phyloP scores from a whole-genome alignment of 2,329 filamentous ascomycete species.

The Metarhizium guizhouense region DNA sequence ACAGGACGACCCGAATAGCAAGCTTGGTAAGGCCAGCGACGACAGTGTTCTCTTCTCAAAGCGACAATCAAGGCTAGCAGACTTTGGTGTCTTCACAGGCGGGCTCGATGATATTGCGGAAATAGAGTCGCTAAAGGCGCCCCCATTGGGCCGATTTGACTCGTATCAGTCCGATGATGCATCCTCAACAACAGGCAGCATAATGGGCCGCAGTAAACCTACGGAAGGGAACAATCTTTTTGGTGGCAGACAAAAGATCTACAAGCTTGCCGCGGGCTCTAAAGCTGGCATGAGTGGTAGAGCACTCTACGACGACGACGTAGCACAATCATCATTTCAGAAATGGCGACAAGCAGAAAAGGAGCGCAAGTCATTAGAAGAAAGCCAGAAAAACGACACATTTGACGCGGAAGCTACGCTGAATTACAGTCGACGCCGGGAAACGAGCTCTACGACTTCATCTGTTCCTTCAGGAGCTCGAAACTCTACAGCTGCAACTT shows the following conservation, averaged over 20 bases:
- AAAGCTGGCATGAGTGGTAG: conserved; percentile 52
- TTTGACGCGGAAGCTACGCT: conserved; percentile 40
- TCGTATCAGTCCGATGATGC: conserved; percentile 67
- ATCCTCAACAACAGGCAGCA: conserved; percentile 52
- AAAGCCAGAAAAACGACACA: conserved; percentile 26
- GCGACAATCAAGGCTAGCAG: conserved; percentile 66
- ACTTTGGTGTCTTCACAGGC: conserved; percentile 51
- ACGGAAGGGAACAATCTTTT: conserved; percentile 89
- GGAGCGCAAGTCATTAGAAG: conserved; percentile 38
- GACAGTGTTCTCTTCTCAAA: conserved; percentile 85
- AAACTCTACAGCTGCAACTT: conserved; percentile 82
- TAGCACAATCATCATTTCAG: conserved; percentile 76
- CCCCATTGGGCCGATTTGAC: conserved; percentile 49
- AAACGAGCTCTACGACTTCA: conserved; percentile 80
- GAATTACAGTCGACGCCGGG: conserved; percentile 65
- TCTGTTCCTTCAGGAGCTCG: conserved; percentile 57
- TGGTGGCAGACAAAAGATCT: conserved; percentile 91
- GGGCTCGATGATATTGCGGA: conserved; percentile 79
- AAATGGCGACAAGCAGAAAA: conserved; percentile 57
- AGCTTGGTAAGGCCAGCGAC: conserved; percentile 88
- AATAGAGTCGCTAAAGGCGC: conserved; percentile 67
- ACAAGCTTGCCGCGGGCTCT: conserved; percentile 61
- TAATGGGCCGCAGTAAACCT: conserved; percentile 79
- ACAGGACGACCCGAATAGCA: conserved; percentile 83
- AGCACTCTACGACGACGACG: conserved; percentile 78